Evolutionary conservation across 306 rosid genomes (phyloP).

Genomic region (Ceratonia siliqua): DNA sequence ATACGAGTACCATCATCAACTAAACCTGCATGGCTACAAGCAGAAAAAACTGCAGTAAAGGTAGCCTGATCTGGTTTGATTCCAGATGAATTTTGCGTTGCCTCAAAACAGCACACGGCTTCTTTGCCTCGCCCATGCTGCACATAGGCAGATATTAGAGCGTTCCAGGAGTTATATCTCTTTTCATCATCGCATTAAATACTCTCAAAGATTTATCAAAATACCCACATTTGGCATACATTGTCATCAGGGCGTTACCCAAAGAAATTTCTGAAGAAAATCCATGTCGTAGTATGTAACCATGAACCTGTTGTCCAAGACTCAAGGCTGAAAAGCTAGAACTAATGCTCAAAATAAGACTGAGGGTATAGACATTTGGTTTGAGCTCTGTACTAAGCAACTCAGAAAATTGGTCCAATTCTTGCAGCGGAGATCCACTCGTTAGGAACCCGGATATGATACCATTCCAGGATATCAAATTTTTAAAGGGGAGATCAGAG

Average conservation of each 20-base stretch:
- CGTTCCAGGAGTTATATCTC: slow-evolving; percentile 73
- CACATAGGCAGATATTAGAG: slow-evolving; percentile 75
- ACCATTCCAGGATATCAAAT: slow-evolving; percentile 73
- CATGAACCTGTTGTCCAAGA: slow-evolving; percentile 73
- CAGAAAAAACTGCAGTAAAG: slow-evolving; percentile 74
- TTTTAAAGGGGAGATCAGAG: slow-evolving; percentile 43
- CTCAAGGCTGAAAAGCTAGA: slow-evolving; percentile 58
- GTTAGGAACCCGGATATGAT: slow-evolving; percentile 61
- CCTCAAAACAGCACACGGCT: slow-evolving; percentile 62
- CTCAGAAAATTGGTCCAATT: slow-evolving; percentile 52
- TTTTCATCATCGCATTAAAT: slow-evolving; percentile 61
- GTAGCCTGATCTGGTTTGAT: slow-evolving; percentile 71
- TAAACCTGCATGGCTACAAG: slow-evolving; percentile 80
- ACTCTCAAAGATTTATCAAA: slow-evolving; percentile 58
- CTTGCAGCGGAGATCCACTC: slow-evolving; percentile 57
- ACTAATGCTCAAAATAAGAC: slow-evolving; percentile 68
- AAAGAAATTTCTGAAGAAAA: slow-evolving; percentile 50
- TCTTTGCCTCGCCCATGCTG: slow-evolving; percentile 77
- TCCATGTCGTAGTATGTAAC: slow-evolving; percentile 51
- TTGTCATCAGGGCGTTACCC: slow-evolving; percentile 62
- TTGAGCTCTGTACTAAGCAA: slow-evolving; percentile 51
- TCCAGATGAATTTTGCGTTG: slow-evolving; percentile 50
- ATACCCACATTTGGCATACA: slow-evolving; percentile 79
- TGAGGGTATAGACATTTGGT: slow-evolving; percentile 64
- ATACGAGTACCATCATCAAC: slow-evolving; percentile 59